Evolutionary conservation across 495 filamentous ascomycete genomes (phyloP).

Genomic region (Xylaria acuta): DNA sequence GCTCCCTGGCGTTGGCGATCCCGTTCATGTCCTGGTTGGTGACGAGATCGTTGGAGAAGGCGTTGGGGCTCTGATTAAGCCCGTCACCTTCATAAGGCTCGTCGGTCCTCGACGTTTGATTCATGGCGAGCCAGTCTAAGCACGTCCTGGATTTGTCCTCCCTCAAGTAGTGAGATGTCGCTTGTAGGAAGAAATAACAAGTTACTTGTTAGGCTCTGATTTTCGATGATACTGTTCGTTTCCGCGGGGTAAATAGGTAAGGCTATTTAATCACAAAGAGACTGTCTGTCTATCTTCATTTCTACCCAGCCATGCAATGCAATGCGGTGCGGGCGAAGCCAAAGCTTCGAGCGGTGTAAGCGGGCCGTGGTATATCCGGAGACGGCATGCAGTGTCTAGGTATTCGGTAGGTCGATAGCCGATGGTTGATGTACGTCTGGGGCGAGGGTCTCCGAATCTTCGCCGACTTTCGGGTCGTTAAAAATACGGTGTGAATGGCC

Average conservation of each 20-base stretch:
- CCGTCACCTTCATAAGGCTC: slow-evolving; percentile 58
- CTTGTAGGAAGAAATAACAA: no score
- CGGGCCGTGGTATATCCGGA: slow-evolving; percentile 5
- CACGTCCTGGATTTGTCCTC: background rate
- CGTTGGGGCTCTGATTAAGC: slow-evolving; percentile 64
- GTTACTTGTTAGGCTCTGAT: background rate
- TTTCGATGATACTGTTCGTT: background rate
- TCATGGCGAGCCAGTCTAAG: slow-evolving; percentile 46
- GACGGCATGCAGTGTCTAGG: background rate
- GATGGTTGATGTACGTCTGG: slow-evolving; percentile 8
- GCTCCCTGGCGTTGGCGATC: slow-evolving; percentile 59
- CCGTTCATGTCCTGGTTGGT: slow-evolving; percentile 65
- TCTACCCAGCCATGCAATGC: background rate
- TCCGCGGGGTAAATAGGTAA: background rate
- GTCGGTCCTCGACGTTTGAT: slow-evolving; percentile 61
- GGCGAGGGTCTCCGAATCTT: slow-evolving; percentile 12
- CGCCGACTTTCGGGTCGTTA: slow-evolving; percentile 18
- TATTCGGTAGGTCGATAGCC: background rate
- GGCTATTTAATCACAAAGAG: background rate
- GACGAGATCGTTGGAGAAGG: slow-evolving; percentile 59
- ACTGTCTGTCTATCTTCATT: background rate
- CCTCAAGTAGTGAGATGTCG: background rate
- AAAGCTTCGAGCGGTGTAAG: slow-evolving; percentile 15
- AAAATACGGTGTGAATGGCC: slow-evolving; percentile 9
- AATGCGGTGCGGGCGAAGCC: slow-evolving; percentile 8